phyloP scores from a whole-genome alignment of 345 rosid genomes.

The Dimocarpus longan region DNA sequence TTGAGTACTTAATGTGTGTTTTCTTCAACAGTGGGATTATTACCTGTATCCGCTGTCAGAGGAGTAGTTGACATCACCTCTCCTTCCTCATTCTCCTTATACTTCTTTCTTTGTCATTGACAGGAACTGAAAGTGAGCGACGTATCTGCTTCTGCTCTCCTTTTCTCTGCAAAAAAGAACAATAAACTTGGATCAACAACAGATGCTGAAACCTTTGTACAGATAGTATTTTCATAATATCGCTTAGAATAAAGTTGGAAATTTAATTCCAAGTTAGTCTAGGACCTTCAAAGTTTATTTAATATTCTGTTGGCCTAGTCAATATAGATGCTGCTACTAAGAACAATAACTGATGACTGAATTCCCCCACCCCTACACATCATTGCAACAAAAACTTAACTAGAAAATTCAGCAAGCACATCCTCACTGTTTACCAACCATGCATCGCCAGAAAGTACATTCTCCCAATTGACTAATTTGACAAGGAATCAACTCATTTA shows the following conservation, averaged over 20 bases:
- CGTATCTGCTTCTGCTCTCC: slow-evolving; percentile 47
- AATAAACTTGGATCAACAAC: slow-evolving; percentile 4
- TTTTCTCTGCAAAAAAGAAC: slow-evolving; percentile 55
- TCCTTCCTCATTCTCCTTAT: slow-evolving; percentile 73
- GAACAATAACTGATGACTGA: background rate
- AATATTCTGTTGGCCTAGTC: background rate
- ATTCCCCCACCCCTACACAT: background rate
- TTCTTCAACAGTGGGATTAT: background rate
- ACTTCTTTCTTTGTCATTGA: slow-evolving; percentile 60
- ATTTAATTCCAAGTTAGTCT: background rate
- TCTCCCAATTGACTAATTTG: background rate
- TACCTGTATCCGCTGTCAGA: slow-evolving; percentile 50
- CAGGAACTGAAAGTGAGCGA: slow-evolving; percentile 89
- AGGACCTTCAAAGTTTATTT: background rate
- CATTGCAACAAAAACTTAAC: slow-evolving; percentile 14
- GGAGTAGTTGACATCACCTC: slow-evolving; percentile 42
- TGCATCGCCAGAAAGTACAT: background rate
- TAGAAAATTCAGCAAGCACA: background rate
- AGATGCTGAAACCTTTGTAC: background rate
- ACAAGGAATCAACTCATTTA: slow-evolving; percentile 2
- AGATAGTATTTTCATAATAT: background rate
- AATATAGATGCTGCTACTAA: background rate
- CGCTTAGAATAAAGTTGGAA: background rate
- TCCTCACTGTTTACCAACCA: background rate
- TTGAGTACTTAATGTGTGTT: background rate